Percentiles rank a stretch among this genome's conserved stretches.
Evolutionary conservation across 2,329 filamentous ascomycete species (phyloP).

Genomic region (Aspergillus sp.): DNA sequence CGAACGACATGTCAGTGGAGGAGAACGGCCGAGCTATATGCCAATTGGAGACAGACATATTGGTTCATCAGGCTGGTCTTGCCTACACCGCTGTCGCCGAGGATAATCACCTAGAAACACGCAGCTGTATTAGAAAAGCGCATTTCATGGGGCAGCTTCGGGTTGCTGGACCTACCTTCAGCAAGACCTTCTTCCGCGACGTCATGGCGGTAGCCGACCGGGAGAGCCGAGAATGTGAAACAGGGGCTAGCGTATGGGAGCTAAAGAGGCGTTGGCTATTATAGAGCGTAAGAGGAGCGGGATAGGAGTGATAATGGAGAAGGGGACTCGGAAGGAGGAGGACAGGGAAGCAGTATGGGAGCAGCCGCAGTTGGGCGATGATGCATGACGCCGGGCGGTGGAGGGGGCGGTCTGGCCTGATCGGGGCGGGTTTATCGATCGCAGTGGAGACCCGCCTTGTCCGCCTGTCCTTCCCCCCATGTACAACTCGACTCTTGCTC

Average conservation of each 20-base stretch:
- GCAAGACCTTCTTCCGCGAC: slow-evolving; percentile 78
- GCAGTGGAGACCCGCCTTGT: too few relatives aligned
- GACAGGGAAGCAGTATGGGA: slow-evolving; percentile 2
- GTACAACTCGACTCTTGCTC: background rate
- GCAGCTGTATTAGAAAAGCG: slow-evolving; percentile 5
- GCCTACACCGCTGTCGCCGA: slow-evolving; percentile 96
- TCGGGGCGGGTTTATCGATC: slow-evolving; percentile 4
- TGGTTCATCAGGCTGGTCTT: slow-evolving; percentile 99
- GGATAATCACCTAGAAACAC: slow-evolving; percentile 85
- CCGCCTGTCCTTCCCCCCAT: too few relatives aligned
- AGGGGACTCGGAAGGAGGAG: slow-evolving; percentile 3
- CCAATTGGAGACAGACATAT: slow-evolving; percentile 64
- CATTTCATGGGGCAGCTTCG: too few relatives aligned
- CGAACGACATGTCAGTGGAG: slow-evolving; percentile 9
- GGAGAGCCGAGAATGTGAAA: slow-evolving; percentile 1
- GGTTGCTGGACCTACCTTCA: slow-evolving; percentile 76
- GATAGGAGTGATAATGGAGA: background rate
- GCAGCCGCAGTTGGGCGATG: slow-evolving; percentile 21
- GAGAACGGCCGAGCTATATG: slow-evolving; percentile 1
- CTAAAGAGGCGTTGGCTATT: slow-evolving; percentile 1
- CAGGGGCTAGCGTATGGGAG: too few relatives aligned
- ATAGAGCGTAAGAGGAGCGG: slow-evolving; percentile 5
- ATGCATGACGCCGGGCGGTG: slow-evolving; percentile 26
- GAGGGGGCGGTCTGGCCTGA: slow-evolving; percentile 16
- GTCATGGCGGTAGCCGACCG: slow-evolving; percentile 46